Base-by-base conservation (phyloP, 352 stramenopile genomes). In the Phytophthora megakarya region DNA sequence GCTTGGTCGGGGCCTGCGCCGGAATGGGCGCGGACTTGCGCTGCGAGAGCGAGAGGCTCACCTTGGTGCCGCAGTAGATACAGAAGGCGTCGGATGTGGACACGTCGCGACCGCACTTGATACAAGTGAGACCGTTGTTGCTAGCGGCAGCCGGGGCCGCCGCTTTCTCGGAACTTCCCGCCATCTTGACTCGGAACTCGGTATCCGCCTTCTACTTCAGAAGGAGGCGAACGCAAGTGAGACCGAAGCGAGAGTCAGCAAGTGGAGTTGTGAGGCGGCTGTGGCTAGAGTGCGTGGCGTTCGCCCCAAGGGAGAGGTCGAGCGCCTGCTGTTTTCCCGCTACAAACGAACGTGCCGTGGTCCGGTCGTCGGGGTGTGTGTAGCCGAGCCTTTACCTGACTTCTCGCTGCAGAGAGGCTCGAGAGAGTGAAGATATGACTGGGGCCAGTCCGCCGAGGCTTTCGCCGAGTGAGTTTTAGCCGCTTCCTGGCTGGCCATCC, bases 1-100 rank as follows among this genome's bases (percentile, higher is more conserved):
- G 60, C 42, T 73, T 68, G 21, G 57, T 30, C 0, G 61, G 25
- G 1, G 67, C 42, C 9, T 35, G 23, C 35, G 49, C 6, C 3
- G 65, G 19, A 4, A 67, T 38, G 18, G 72, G 46, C 12, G 63
- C 35, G 37, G 73, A 67, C 57, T 85, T 81, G 35, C 81, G 77
- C 67, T 88, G 76, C 6, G 77, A 75, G 23, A 89, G 52, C 65
- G 81, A 84, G 47, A 86, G 64, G 50, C 76, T 86, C 59, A 93
- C 84, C 50, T 93, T 93, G 52, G 84, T 95, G 61, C 86, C 86
- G 56, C 86, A 95, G 72, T 89, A 95, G 71, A 95, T 95, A 69
- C 86, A 95, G 71, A 95, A 93, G 39, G 84, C 73, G 74, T 95
- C 86, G 23, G 79, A 51, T 51, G 86, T 72, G 42, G 84, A 77